phyloP scores from a whole-genome alignment of 2,329 filamentous ascomycete species.

The Epicoccum sorghinum region DNA sequence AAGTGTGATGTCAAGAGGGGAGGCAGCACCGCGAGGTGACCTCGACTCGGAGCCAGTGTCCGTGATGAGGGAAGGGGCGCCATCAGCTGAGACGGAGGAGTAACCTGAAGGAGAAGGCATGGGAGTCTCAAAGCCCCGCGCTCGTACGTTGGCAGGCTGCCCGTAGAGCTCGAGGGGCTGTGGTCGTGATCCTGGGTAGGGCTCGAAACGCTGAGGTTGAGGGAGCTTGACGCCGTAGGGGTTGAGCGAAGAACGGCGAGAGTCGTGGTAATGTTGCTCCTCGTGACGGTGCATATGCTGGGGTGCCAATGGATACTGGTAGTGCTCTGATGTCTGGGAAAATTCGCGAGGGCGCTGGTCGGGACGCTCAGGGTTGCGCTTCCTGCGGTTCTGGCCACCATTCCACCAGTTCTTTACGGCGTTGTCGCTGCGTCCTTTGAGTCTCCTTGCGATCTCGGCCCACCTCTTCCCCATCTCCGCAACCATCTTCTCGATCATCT shows the following conservation, averaged over 20 bases:
- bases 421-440: conserved; percentile 89
- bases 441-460: conserved; percentile 86
- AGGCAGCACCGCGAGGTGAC: conserved; percentile 54
- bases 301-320: conserved; percentile 36
- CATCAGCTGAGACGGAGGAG: conserved; percentile 68
- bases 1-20: conserved; percentile 53
- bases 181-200: conserved; percentile 40
- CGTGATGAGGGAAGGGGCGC: conserved; percentile 72
- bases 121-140: conserved; percentile 57
- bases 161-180: conserved; percentile 41
- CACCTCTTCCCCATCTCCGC: conserved; percentile 81
- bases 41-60: conserved; percentile 61
- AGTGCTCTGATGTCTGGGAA: conserved; percentile 41
- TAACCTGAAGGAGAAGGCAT: conserved; percentile 68
- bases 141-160: conserved; percentile 30
- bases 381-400: conserved; percentile 82
- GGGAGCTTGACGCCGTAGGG: conserved; percentile 39
- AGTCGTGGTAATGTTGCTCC: conserved; percentile 38
- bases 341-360: conserved; percentile 36
- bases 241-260: conserved; percentile 38
- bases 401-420: conserved; percentile 99
- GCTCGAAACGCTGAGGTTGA: conserved; percentile 41
- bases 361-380: conserved; percentile 49
- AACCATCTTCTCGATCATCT: conserved; percentile 78
- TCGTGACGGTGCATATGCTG: conserved; percentile 34